Base-by-base conservation (phyloP, 257 asterid species). In the Lavandula angustifolia region DNA sequence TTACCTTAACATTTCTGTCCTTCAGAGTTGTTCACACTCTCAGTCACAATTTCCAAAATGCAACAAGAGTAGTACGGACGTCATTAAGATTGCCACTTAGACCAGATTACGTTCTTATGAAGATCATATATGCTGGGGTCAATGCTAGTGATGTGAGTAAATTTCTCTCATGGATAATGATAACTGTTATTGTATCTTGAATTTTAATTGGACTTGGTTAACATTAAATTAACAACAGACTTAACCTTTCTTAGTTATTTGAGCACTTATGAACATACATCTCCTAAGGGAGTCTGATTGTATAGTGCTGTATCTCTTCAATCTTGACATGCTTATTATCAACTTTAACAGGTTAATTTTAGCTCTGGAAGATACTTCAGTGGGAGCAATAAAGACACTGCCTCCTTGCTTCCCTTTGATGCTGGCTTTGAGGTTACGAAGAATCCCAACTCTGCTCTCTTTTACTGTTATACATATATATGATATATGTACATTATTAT, bases 121-220 rank as follows among this genome's bases (percentile, higher is more conserved):
- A 92, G 75, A 70, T 89, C 80, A 79, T 92, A 60, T 89, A 92
- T 78, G 99, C 99, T 48, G 99, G 99, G 76, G 99, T 92, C 50
- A 89, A 92, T 76, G 99, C 99, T 52, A 92, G 96, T 81, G 99
- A 92, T 76, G 99, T 89, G 84, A 85, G 96, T 82, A 74, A 68
- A 41, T 72, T 64, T 57, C 49, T 32, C 49, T 72, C 59, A 14
- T 10, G 51, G 16, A 18, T 47, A 43, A 31, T 12, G 31, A 7
- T 46, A 42, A 14, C 32, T 43, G 47, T 42, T 47, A 51, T 72
- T 32, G 46, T 34, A 3, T 5, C 54, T 13, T 66, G 56, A 32
- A 8, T 49, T 68, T 50, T 62, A 44, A 59, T 61, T 66, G 29
- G 52, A 67, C 31, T 55, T 47, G 41, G 18, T 31, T 8, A 27